Percentiles rank a stretch among this genome's conserved stretches.
Conservation (phyloP, 768 basidiomycete species). For the Trametes cinnabarina region DNA sequence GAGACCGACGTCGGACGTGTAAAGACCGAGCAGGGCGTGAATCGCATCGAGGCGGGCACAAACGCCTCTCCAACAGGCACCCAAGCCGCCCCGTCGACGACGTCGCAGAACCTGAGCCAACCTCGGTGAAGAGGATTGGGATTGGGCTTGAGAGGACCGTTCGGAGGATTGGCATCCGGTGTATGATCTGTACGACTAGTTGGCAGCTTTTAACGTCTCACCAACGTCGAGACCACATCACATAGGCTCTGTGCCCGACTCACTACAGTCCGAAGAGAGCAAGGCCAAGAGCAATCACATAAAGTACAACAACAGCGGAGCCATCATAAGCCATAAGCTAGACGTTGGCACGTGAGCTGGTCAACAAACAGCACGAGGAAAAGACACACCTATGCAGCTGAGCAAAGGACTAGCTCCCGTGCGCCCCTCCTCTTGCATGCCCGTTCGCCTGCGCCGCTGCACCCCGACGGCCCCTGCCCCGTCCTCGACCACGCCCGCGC, state of each 20-base stretch:
- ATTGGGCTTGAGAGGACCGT: too few species aligned
- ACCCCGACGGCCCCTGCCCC: slow-evolving; percentile 3
- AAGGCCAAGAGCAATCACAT: background rate
- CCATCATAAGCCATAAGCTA: background rate
- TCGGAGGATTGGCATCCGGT: too few species aligned
- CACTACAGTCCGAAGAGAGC: background rate
- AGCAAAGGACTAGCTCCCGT: background rate
- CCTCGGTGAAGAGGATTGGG: background rate
- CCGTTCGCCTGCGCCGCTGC: slow-evolving; percentile 7
- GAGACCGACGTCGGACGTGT: slow-evolving; percentile 19
- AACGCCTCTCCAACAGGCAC: background rate
- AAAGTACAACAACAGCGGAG: background rate
- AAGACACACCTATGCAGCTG: background rate
- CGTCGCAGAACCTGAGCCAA: slow-evolving; percentile 2
- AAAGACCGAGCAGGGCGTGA: slow-evolving; percentile 18
- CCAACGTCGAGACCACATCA: too few species aligned
- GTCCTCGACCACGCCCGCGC: slow-evolving; percentile 2
- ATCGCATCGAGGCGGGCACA: slow-evolving; percentile 9
- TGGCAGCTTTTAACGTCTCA: too few species aligned
- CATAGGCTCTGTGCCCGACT: background rate
- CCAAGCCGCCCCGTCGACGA: background rate
- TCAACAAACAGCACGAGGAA: background rate
- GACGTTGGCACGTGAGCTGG: too few species aligned
- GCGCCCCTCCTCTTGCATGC: background rate
- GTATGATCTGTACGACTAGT: too few species aligned